Percentiles rank a stretch among this genome's conserved stretches.
Evolutionary conservation across 805 yeast genomes (phyloP).

Genomic region (Zygotorulaspora sp.): DNA sequence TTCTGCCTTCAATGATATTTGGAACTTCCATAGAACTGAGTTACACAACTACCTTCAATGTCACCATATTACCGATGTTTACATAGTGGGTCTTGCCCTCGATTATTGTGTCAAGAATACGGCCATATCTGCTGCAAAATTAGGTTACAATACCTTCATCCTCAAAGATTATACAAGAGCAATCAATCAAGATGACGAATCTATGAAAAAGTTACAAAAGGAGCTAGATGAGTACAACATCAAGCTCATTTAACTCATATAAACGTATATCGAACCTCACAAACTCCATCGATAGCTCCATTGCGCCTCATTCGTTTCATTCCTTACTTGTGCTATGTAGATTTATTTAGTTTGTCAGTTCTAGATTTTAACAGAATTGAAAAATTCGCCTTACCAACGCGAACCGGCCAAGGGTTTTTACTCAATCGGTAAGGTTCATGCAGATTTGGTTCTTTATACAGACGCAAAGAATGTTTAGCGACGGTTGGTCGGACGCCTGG

Average conservation of each 20-base stretch:
- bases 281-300: no score
- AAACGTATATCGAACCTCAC: no score
- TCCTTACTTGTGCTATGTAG: not conserved
- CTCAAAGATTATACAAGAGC: slow-evolving; percentile 52
- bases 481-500: not conserved
- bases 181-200: slow-evolving; percentile 44
- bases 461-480: slow-evolving; percentile 1
- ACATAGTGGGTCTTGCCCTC: slow-evolving; percentile 76
- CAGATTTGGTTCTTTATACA: not conserved
- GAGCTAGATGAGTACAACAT: slow-evolving; percentile 23
- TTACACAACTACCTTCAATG: slow-evolving; percentile 45
- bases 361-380: slow-evolving; percentile 1
- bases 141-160: slow-evolving; percentile 64
- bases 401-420: not conserved
- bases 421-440: not conserved
- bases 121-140: slow-evolving; percentile 58
- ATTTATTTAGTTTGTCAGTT: not conserved
- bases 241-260: slow-evolving; percentile 5
- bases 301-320: no score
- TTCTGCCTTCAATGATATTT: slow-evolving; percentile 78
- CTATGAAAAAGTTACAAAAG: slow-evolving; percentile 16
- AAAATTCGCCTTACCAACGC: slow-evolving; percentile 5
- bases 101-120: slow-evolving; percentile 83
- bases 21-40: slow-evolving; percentile 70
- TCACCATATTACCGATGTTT: slow-evolving; percentile 53